Evolutionary conservation across 164 flowering plant species (phyloP), one percentile per base, ranked within the genome.

Genomic region (Vitis cinerea): DNA sequence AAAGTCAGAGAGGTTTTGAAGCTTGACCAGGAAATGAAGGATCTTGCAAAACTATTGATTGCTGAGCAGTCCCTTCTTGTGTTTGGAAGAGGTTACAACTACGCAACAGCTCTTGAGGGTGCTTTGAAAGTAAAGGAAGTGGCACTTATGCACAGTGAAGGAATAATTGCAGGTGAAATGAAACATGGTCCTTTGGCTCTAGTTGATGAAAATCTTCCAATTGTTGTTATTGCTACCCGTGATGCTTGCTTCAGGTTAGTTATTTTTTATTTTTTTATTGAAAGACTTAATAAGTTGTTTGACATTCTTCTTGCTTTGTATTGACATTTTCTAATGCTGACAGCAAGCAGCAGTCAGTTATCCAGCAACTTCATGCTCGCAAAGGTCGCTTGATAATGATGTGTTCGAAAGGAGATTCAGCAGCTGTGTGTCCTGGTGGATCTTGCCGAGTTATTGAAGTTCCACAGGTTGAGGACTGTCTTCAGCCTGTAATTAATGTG

Each of bases 271-370:
- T 37, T 3, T 37, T 37, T 37, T 37, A 37, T 37, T 3, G 44
- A 37, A 37, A 37, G 44, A 37, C 44, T 37, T 37, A 3, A 3
- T 37, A 37, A 37, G 44, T 37, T 37, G 7, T 37, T 37, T 37
- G 44, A 37, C 44, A 6, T 37, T 29, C 16, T 59, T 8, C 10
- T 29, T 51, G 2, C 15, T 68, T 55, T 52, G 52, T 48, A 55
- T 49, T 80, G 64, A 65, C 59, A 27, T 76, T 12, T 51, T 56
- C 3, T 57, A 5, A 2, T 73, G 57, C 17, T 74, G 47, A 75
- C 98, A 95, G 99, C 85, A 96, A 96, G 84, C 99, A 96, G 77
- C 96, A 93, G 63, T 95, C 99, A 3, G 98, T 93, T 8, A 93
- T 95, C 77, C 99, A 95, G 81, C 98, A 95, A 72, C 97, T 95